phyloP scores from a whole-genome alignment of 75 land plant genomes.

The Azolla pinnata region DNA sequence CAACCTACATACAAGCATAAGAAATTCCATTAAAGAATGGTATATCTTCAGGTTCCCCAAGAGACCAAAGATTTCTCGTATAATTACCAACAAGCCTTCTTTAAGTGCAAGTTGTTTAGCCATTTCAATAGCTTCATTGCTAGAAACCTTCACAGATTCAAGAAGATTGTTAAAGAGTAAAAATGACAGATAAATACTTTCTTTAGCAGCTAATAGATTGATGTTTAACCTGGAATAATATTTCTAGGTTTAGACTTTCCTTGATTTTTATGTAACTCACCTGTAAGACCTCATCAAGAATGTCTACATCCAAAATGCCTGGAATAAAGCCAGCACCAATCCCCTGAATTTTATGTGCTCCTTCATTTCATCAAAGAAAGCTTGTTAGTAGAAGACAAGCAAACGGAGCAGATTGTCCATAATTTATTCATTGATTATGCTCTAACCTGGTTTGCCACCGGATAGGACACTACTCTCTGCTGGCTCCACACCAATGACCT shows the following conservation, averaged over 20 bases:
- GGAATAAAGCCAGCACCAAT: conserved; percentile 49
- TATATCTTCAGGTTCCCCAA: too few species aligned
- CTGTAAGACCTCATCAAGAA: conserved; percentile 69
- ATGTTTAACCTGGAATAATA: too few species aligned
- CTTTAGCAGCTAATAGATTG: too few species aligned
- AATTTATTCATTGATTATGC: too few species aligned
- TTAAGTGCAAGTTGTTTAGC: conserved; percentile 61
- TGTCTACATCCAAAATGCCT: conserved; percentile 52
- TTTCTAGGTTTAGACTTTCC: too few species aligned
- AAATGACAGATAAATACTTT: too few species aligned
- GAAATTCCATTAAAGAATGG: background rate
- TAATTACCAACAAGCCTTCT: conserved; percentile 70
- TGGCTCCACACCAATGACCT: conserved; percentile 50
- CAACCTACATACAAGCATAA: conserved; percentile 37
- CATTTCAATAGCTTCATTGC: conserved; percentile 65
- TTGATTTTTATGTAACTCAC: too few species aligned
- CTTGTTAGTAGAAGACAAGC: too few species aligned
- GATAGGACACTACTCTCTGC: conserved; percentile 31
- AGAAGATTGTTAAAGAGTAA: background rate
- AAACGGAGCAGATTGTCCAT: too few species aligned
- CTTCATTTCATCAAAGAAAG: background rate
- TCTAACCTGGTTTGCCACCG: conserved; percentile 40
- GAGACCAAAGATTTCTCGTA: too few species aligned
- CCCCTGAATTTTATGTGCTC: conserved; percentile 8
- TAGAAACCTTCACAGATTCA: conserved; percentile 39